Evolutionary conservation across 2,329 filamentous ascomycete genomes (phyloP).

Genomic region (Pseudogymnoascus sp.): DNA sequence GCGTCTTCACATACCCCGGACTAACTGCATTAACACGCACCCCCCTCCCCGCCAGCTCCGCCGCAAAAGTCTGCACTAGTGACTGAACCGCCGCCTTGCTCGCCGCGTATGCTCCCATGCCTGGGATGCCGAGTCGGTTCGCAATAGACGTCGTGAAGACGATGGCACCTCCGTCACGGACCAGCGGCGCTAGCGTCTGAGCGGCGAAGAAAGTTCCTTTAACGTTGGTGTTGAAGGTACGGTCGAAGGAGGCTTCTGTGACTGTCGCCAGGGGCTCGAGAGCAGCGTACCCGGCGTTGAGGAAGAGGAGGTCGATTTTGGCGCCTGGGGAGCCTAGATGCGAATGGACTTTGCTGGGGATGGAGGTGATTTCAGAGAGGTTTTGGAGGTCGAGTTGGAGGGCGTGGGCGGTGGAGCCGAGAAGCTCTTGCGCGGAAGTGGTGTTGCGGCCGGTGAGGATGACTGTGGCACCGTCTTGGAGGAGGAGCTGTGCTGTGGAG

Average conservation of each 20-base stretch:
- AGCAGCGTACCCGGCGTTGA: not conserved
- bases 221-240: not conserved
- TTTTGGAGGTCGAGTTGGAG: not conserved
- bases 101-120: not conserved
- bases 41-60: not conserved
- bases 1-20: not conserved
- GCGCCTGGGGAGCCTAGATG: not conserved
- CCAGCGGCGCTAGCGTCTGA: not conserved
- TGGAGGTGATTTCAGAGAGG: not conserved
- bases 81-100: not conserved
- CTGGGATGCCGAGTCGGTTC: not conserved
- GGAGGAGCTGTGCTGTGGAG: slow-evolving; percentile 48
- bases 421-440: not conserved
- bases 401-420: not conserved
- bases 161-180: not conserved
- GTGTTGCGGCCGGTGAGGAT: slow-evolving; percentile 33
- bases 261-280: not conserved
- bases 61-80: not conserved
- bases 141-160: not conserved
- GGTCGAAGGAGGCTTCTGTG: not conserved
- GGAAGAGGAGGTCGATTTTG: not conserved
- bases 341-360: not conserved
- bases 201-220: not conserved
- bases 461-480: slow-evolving; percentile 49
- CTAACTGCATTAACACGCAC: not conserved